These are phyloP conservation scores for Drechslerella dactyloides DNA, from an alignment of 2,329 filamentous ascomycete species.

Conservation along the genomic window DNA sequence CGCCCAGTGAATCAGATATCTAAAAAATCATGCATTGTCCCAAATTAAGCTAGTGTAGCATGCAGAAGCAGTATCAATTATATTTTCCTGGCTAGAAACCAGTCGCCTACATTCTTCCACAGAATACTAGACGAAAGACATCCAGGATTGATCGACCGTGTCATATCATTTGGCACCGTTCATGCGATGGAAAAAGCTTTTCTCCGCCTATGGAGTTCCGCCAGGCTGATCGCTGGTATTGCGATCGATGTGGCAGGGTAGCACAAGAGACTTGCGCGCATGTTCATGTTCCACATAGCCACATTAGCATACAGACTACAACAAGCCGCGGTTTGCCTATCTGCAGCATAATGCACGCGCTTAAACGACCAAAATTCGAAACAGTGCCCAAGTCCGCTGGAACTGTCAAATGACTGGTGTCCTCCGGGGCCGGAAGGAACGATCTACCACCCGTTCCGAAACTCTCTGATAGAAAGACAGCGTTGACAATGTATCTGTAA, in stretches of 20 bases:
- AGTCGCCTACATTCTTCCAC: too few relatives aligned
- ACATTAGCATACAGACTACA: slow-evolving; percentile 11
- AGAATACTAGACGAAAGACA: too few relatives aligned
- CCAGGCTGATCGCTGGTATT: slow-evolving; percentile 5
- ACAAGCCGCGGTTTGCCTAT: background rate
- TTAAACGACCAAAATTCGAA: slow-evolving; percentile 1
- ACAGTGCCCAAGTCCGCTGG: too few relatives aligned
- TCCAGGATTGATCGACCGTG: too few relatives aligned
- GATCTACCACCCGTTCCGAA: slow-evolving; percentile 43
- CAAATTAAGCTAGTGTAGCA: too few relatives aligned
- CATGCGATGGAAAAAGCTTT: too few relatives aligned
- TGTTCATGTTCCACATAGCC: slow-evolving; percentile 42
- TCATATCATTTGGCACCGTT: too few relatives aligned
- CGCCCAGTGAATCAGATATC: too few relatives aligned
- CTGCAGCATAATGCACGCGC: background rate
- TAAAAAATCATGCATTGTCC: too few relatives aligned
- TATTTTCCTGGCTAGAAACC: too few relatives aligned
- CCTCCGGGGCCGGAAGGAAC: slow-evolving; percentile 6
- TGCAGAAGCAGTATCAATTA: too few relatives aligned
- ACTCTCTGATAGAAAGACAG: slow-evolving; percentile 16
- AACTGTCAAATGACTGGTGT: slow-evolving; percentile 32
- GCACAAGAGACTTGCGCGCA: slow-evolving; percentile 22
- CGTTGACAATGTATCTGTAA: slow-evolving; percentile 35
- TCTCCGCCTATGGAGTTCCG: background rate
- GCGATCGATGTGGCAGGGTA: slow-evolving; percentile 18